phyloP scores from a whole-genome alignment of 345 rosid genomes.

The Raphanus sativus region DNA sequence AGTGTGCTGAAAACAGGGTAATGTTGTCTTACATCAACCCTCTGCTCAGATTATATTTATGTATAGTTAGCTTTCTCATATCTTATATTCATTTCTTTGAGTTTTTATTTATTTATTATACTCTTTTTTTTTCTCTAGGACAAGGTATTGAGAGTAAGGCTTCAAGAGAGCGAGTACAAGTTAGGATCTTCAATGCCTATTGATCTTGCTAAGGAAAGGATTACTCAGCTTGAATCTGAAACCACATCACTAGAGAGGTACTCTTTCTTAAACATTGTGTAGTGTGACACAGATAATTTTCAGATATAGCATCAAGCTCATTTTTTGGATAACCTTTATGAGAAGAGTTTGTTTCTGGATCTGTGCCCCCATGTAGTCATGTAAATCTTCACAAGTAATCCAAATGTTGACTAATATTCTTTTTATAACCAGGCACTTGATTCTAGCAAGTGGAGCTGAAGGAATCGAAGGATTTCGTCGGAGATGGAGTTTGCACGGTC shows the following conservation, averaged over 20 bases:
- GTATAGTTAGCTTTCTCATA: constrained; percentile 9
- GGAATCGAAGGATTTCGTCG: constrained; percentile 87
- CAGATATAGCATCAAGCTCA: not conserved
- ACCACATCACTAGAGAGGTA: constrained; percentile 84
- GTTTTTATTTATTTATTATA: too few species aligned
- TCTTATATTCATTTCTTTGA: not conserved
- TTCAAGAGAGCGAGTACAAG: constrained; percentile 82
- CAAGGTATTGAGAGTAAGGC: constrained; percentile 71
- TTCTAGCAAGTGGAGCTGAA: constrained; percentile 91
- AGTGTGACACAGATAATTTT: not conserved
- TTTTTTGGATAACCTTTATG: not conserved
- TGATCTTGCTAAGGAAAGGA: constrained; percentile 67
- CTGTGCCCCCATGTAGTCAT: not conserved
- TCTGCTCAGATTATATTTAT: not conserved
- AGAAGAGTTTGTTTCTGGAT: not conserved
- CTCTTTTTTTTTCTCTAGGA: constrained; percentile 45
- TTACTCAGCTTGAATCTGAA: constrained; percentile 78
- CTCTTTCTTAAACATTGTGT: constrained; percentile 2
- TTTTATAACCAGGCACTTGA: constrained; percentile 55
- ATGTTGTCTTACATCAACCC: constrained; percentile 15
- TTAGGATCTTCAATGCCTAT: constrained; percentile 89
- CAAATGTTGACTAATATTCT: not conserved
- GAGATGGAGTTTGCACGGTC: constrained; percentile 97
- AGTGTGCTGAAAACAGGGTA: constrained; percentile 84
- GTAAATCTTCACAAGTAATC: not conserved